Percentiles rank a stretch among this genome's conserved stretches.
These are phyloP conservation scores for Piper betle DNA, from an alignment of 164 flowering plant genomes.

Conservation along the genomic window DNA sequence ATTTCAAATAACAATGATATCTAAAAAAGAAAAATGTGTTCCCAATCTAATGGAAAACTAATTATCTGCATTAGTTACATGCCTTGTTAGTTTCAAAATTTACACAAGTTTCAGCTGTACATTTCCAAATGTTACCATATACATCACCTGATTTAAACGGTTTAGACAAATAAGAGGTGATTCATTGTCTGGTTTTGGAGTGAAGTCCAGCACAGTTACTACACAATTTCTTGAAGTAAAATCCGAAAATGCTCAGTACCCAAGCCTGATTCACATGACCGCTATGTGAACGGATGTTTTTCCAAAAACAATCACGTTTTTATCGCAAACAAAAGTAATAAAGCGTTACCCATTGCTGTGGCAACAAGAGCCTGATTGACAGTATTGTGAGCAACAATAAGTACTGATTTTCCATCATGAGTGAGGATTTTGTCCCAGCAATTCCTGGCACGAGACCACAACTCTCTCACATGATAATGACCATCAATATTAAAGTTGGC, in stretches of 20 bases:
- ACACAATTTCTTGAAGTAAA: conserved; percentile 95
- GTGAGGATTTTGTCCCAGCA: conserved; percentile 66
- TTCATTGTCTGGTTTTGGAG: conserved; percentile 47
- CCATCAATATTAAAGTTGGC: conserved; percentile 80
- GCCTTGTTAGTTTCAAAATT: not conserved
- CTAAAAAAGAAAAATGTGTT: not conserved
- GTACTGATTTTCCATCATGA: conserved; percentile 74
- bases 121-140: not conserved
- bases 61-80: not conserved
- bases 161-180: conserved; percentile 70
- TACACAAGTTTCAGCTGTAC: not conserved
- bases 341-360: conserved; percentile 66
- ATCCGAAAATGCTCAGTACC: conserved; percentile 79
- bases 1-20: not conserved
- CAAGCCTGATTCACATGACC: conserved; percentile 36
- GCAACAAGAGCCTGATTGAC: conserved; percentile 97
- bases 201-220: conserved; percentile 82
- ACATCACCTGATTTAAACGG: conserved; percentile 76
- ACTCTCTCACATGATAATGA: conserved; percentile 89
- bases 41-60: not conserved
- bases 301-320: not conserved
- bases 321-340: not conserved
- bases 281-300: not conserved
- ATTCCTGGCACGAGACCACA: conserved; percentile 79
- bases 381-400: conserved; percentile 97